A percentile compares a stretch with the other conserved stretches of the same genome.
Conservation (phyloP, 1,139 yeast species). For the Lodderomyces orthopsilosis region DNA sequence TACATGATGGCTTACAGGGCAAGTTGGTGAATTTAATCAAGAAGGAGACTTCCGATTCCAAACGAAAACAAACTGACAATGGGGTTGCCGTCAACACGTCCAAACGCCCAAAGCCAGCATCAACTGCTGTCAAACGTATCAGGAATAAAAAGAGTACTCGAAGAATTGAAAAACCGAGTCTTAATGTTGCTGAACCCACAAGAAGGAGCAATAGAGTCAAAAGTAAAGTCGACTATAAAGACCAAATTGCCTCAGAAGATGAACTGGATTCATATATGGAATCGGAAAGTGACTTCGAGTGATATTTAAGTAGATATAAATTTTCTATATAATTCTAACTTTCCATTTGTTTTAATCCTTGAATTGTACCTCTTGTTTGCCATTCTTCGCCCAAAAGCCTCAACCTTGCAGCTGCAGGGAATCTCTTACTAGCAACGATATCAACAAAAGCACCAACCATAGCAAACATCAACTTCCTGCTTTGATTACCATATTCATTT, state of each 20-base stretch:
- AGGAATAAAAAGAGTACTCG: neutral
- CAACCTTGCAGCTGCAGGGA: conserved; percentile 77
- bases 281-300: conserved; percentile 1
- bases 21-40: conserved; percentile 27
- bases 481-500: conserved; percentile 66
- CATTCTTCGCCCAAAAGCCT: conserved; percentile 78
- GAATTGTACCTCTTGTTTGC: conserved; percentile 43
- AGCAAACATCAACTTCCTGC: conserved; percentile 52
- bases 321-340: conserved; percentile 17
- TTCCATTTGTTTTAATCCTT: conserved; percentile 53
- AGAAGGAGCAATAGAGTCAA: conserved; percentile 46
- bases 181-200: conserved; percentile 18
- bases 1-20: conserved; percentile 42
- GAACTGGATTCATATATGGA: conserved; percentile 9
- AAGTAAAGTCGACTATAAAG: conserved; percentile 39
- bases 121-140: conserved; percentile 1
- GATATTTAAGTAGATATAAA: neutral
- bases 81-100: neutral
- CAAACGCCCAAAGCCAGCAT: conserved; percentile 5
- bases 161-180: conserved; percentile 1
- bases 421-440: conserved; percentile 46
- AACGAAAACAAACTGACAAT: conserved; percentile 14
- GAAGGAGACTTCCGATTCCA: conserved; percentile 19
- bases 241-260: conserved; percentile 21
- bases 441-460: conserved; percentile 43